Percentiles rank a stretch among this genome's conserved stretches.
These are phyloP conservation scores for Alternaria postmessia DNA, from an alignment of 2,329 filamentous ascomycete species.

Conservation along the genomic window DNA sequence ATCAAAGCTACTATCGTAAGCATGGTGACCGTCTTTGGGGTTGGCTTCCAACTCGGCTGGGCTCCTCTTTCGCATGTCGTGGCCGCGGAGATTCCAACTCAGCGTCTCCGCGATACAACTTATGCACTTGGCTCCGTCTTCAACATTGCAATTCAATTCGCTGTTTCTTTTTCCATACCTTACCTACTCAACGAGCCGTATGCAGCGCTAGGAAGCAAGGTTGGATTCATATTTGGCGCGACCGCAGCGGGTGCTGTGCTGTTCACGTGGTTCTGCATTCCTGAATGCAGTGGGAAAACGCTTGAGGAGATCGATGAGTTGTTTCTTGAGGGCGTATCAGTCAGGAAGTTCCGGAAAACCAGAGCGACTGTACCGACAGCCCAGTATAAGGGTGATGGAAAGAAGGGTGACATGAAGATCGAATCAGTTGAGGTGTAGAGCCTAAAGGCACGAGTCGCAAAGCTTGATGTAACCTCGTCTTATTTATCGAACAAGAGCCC, in stretches of 20 bases:
- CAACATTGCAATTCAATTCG: not conserved
- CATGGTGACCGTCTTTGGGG: not conserved
- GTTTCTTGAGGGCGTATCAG: not conserved
- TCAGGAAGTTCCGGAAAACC: not conserved
- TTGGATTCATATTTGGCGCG: not conserved
- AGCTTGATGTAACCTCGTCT: not conserved
- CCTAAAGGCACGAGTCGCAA: not conserved
- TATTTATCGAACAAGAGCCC: too few species aligned
- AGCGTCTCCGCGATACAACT: not conserved
- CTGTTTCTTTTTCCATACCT: conserved; percentile 1
- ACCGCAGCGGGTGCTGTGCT: not conserved
- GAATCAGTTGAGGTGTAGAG: not conserved
- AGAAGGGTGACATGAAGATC: not conserved
- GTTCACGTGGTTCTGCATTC: not conserved
- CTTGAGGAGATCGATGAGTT: not conserved
- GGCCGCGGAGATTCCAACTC: not conserved
- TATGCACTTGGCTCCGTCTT: conserved; percentile 2
- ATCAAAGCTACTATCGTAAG: not conserved
- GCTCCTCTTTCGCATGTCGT: not conserved
- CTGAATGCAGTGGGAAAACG: not conserved
- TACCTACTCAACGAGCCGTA: not conserved
- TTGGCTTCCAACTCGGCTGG: not conserved
- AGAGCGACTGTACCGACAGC: not conserved
- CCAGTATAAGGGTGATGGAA: not conserved
- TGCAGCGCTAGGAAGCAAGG: not conserved